Percentiles rank a stretch among this genome's conserved stretches.
Conservation (phyloP, 139 green algal species). For the Zygnema circumcarinatum region DNA sequence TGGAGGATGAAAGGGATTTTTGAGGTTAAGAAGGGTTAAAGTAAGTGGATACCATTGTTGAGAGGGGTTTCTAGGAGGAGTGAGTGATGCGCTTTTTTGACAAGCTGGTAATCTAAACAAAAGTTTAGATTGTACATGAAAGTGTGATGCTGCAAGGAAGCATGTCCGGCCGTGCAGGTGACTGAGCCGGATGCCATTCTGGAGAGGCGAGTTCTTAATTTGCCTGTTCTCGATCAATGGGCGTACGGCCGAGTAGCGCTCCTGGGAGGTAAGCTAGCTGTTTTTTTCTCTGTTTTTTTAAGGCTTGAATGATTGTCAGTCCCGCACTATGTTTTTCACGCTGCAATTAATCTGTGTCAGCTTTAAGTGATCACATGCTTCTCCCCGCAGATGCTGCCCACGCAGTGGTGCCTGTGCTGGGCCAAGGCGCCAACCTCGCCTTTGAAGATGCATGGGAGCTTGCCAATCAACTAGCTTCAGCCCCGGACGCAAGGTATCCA, state of each 20-base stretch:
- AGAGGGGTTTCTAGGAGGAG: background rate
- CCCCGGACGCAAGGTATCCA: background rate
- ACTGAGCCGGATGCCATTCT: slow-evolving; percentile 8
- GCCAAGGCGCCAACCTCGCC: slow-evolving; percentile 28
- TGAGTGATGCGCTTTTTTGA: no score
- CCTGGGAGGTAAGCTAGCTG: background rate
- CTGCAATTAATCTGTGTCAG: slow-evolving; percentile 7
- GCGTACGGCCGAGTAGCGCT: background rate
- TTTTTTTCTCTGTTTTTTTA: background rate
- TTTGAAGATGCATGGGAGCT: slow-evolving; percentile 31
- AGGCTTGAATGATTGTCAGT: background rate
- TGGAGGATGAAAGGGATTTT: no score
- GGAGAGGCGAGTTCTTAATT: slow-evolving; percentile 17
- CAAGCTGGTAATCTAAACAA: no score
- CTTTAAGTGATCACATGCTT: background rate
- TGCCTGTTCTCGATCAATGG: background rate
- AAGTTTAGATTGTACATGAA: no score
- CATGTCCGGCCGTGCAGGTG: background rate
- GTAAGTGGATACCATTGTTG: background rate
- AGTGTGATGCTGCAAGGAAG: no score
- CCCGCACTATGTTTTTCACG: background rate
- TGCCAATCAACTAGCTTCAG: background rate
- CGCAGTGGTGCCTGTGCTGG: no score
- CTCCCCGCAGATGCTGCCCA: no score
- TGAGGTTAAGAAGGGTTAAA: no score